phyloP scores from a whole-genome alignment of 2,329 filamentous ascomycete genomes.

The Verticillium zaregamsianum region DNA sequence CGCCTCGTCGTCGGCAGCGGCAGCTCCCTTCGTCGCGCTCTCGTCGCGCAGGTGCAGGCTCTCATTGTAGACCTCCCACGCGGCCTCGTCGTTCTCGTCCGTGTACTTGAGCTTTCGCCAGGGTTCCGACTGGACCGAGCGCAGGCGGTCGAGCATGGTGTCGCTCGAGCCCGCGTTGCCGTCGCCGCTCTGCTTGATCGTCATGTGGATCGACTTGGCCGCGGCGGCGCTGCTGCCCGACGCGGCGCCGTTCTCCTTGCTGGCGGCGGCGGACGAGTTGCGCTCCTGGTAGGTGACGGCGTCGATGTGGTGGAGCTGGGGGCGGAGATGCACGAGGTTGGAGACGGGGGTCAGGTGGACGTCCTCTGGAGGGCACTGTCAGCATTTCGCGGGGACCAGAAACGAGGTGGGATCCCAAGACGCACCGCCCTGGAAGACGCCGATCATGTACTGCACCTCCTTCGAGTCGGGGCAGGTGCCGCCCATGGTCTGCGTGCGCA shows the following conservation, averaged over 20 bases:
- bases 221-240: slow-evolving; percentile 27
- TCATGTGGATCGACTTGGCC: slow-evolving; percentile 79
- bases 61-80: slow-evolving; percentile 73
- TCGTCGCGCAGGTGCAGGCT: slow-evolving; percentile 55
- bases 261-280: slow-evolving; percentile 35
- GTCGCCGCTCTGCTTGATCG: slow-evolving; percentile 72
- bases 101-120: slow-evolving; percentile 80
- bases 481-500: slow-evolving; percentile 79
- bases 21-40: slow-evolving; percentile 7
- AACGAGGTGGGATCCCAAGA: slow-evolving; percentile 12
- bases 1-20: slow-evolving; percentile 8
- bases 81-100: slow-evolving; percentile 72
- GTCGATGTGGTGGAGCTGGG: slow-evolving; percentile 90
- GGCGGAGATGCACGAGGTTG: slow-evolving; percentile 81
- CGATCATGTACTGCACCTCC: slow-evolving; percentile 83
- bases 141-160: slow-evolving; percentile 72
- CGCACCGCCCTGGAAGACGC: slow-evolving; percentile 80
- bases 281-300: slow-evolving; percentile 71
- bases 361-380: slow-evolving; percentile 51
- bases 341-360: slow-evolving; percentile 82
- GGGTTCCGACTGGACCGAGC: slow-evolving; percentile 72
- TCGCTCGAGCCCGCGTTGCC: slow-evolving; percentile 62
- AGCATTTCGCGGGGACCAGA: background rate
- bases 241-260: slow-evolving; percentile 26
- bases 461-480: slow-evolving; percentile 70